Evolutionary conservation across 768 basidiomycete species (phyloP).

Genomic region (Rhizopogon vesiculosus): DNA sequence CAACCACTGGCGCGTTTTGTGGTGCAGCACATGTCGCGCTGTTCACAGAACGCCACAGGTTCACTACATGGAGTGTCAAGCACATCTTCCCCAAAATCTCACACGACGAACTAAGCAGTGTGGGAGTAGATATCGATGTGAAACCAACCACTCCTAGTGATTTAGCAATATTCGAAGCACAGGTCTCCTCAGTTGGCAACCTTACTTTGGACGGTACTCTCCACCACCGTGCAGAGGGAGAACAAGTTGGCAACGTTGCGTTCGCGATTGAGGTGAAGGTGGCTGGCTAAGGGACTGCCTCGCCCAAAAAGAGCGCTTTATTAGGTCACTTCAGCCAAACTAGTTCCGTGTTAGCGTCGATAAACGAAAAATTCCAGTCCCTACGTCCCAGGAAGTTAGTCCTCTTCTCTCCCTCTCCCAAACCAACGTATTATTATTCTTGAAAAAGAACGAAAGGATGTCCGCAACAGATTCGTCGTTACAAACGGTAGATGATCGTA

Average conservation of each 20-base stretch:
- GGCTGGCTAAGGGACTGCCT: neutral
- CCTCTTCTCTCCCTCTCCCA: neutral
- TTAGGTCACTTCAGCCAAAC: constrained; percentile 10
- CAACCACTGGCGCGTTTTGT: neutral
- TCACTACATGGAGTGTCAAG: neutral
- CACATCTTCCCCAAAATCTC: neutral
- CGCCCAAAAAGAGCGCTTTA: constrained; percentile 10
- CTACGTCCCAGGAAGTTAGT: neutral
- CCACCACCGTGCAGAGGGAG: neutral
- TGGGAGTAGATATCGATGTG: no score
- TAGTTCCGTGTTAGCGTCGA: neutral
- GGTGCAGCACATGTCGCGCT: no score
- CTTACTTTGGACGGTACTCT: no score
- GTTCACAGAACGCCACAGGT: neutral
- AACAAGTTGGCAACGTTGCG: neutral
- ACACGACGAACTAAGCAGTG: neutral
- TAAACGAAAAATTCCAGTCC: neutral
- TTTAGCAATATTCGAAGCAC: neutral
- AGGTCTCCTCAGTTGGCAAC: no score
- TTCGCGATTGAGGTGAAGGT: neutral
- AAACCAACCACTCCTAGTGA: neutral
- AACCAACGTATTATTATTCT: neutral
- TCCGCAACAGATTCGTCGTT: constrained; percentile 42
- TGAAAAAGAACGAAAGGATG: constrained; percentile 13
- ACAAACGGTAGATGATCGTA: constrained; percentile 38